Percentiles rank a stretch among this genome's conserved stretches.
Evolutionary conservation across 805 yeast genomes (phyloP).

Genomic region (Zygotorulaspora chibaensis): DNA sequence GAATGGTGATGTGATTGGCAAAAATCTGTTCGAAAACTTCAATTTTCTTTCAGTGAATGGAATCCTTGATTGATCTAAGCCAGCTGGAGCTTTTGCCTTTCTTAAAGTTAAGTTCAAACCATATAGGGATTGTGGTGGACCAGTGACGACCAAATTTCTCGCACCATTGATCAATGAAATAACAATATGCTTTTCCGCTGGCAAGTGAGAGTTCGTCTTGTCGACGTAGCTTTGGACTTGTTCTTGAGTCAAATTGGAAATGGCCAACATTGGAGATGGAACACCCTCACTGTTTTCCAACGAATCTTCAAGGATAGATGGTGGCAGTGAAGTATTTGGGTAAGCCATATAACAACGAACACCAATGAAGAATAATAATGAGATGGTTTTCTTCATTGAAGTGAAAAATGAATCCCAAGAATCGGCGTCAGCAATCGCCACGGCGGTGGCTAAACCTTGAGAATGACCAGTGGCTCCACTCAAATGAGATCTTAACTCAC

Average conservation of each 20-base stretch:
- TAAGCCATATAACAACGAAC: slow-evolving; percentile 84
- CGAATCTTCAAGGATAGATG: slow-evolving; percentile 87
- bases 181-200: slow-evolving; percentile 83
- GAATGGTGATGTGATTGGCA: slow-evolving; percentile 95
- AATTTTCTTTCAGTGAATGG: slow-evolving; percentile 93
- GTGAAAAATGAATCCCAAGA: slow-evolving; percentile 80
- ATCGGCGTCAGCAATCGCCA: slow-evolving; percentile 77
- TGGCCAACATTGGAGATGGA: slow-evolving; percentile 96
- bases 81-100: slow-evolving; percentile 91
- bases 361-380: slow-evolving; percentile 88
- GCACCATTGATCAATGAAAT: slow-evolving; percentile 94
- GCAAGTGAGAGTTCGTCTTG: slow-evolving; percentile 89
- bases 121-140: slow-evolving; percentile 96
- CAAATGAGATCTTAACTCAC: slow-evolving; percentile 67
- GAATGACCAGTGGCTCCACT: slow-evolving; percentile 85
- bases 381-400: slow-evolving; percentile 71
- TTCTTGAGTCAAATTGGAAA: slow-evolving; percentile 76
- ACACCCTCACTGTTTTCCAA: slow-evolving; percentile 91
- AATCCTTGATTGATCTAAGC: slow-evolving; percentile 90
- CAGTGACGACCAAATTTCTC: slow-evolving; percentile 89
- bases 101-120: slow-evolving; percentile 91
- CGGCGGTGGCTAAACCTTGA: slow-evolving; percentile 88
- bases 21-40: slow-evolving; percentile 86
- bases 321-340: slow-evolving; percentile 93
- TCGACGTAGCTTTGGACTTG: slow-evolving; percentile 78